phyloP scores from a whole-genome alignment of 1,284 basidiomycete species.

The Cronartium quercuum region DNA sequence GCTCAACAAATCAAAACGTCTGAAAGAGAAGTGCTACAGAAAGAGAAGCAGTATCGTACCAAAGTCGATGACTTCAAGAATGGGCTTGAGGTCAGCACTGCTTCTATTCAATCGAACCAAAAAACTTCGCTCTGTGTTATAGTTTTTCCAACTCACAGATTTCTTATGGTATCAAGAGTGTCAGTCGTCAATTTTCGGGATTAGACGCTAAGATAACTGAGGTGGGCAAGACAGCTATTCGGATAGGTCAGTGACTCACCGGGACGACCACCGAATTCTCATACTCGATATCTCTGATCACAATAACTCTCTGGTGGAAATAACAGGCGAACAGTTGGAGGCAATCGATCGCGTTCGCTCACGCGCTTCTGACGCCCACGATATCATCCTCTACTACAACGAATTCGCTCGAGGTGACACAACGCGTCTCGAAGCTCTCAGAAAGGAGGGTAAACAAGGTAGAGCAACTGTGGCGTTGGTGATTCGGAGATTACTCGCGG shows the following conservation, averaged over 20 bases:
- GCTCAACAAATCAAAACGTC: conserved; percentile 20
- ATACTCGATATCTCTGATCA: neutral
- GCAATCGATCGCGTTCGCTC: conserved; percentile 86
- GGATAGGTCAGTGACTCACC: conserved; percentile 63
- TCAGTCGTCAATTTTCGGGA: conserved; percentile 33
- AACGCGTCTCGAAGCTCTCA: conserved; percentile 65
- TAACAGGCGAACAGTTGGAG: conserved; percentile 84
- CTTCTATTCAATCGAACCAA: neutral
- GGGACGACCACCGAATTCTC: no score
- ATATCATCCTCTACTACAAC: conserved; percentile 92
- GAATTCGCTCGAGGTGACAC: conserved; percentile 83
- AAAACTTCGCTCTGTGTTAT: neutral
- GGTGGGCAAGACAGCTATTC: conserved; percentile 86
- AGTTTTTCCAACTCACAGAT: neutral
- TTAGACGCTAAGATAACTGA: conserved; percentile 64
- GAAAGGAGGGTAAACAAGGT: conserved; percentile 72
- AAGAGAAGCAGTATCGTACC: conserved; percentile 31
- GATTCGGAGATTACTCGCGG: conserved; percentile 74
- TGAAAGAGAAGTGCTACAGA: conserved; percentile 35
- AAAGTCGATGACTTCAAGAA: conserved; percentile 37
- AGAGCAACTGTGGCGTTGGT: conserved; percentile 81
- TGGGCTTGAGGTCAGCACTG: conserved; percentile 26
- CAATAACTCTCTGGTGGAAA: neutral
- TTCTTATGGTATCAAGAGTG: conserved; percentile 9
- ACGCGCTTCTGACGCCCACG: conserved; percentile 85